Base-by-base conservation (phyloP, 2,329 filamentous ascomycete genomes). In the Talaromyces sp. region DNA sequence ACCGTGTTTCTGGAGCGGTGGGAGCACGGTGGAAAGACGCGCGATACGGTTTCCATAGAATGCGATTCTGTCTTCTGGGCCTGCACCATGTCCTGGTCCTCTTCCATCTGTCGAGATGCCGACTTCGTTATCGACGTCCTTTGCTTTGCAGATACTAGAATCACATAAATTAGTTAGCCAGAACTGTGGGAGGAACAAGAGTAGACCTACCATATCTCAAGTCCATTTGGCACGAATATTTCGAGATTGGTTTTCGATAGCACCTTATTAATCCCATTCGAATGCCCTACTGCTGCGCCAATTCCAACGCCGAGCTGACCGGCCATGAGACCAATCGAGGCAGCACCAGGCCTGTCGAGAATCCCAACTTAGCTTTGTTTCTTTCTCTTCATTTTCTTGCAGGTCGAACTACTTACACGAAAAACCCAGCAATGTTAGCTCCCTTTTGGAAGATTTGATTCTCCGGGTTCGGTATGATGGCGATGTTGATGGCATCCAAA, bases 381-480 rank as follows among this genome's bases (percentile, higher is more conserved):
- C 31, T 33, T 9, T 33, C 10, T 33, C 10, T 33, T 33, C 31
- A 9, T 33, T 5, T 9, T 33, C 10, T 33, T 9, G 10, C 10
- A 33, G 10, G 31, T 9, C 12, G 47, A 18, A 51, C 5, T 47
- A 58, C 56, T 50, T 12, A 58, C 56, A 58, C 10, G 23, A 58
- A 58, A 14, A 27, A 58, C 8, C 56, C 42, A 18, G 56, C 56
- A n/a, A 58, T 58, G 33, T 58, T 58, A 4, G 56, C 56, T 12
- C 56, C 56, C 30, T 51, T 58, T 40, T 58, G 56, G 40, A 58
- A 58, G 16, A 58, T 51, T 42, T 58, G 56, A 2, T 10, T 18
- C 44, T 58, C 56, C 27, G 56, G 56, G 36, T 36, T 58, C 27
- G 56, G 56, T 9, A 58, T 58, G 9, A 58, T 58, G 10, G 56